Evolutionary conservation across 2,329 filamentous ascomycete species (phyloP), one percentile per base, ranked within the genome.

Genomic region (Hypomyces perniciosus): DNA sequence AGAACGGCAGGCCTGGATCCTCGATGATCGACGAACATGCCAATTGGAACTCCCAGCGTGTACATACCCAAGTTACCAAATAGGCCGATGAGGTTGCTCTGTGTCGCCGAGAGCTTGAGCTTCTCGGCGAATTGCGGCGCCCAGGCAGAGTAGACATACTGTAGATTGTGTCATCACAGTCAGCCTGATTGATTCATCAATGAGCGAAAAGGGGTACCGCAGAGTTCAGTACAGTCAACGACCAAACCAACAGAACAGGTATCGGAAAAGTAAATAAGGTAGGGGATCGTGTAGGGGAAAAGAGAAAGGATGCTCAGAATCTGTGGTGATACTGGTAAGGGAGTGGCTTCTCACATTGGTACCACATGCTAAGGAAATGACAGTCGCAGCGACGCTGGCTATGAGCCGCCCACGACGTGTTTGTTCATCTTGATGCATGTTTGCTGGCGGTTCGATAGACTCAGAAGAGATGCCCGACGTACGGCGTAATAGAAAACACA

Each of bases 121-220:
- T 81, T 84, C 62, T 95, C 85, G 45, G 91, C 90, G 65, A 96
- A 96, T 70, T 96, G 91, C 20, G 93, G 93, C 10, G 89, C 90
- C 91, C 93, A 99, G 70, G 92, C 92, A 50, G 90, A 96, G 71
- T 96, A 99, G 65, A 91, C 92, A 81, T 99, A 97, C 90, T 96
- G 64, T 45, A 47, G 20, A 26, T 50, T 31, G 42, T 42, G 13
- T 20, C 5, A 20, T 37, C n/a, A 27, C 26, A 39, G 47, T 55
- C 20, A 55, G 53, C 30, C 5, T 30, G 26, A 20, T 28, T 33
- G 7, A 34, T 42, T 10, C 13, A 10, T 44, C 13, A 29, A 6
- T 6, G 8, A n/a, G 20, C 13, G n/a, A 12, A 35, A 33, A 20
- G 5, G n/a, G 20, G 46, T 29, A 37, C 40, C 44, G 37, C 8